A percentile compares a stretch with the other conserved stretches of the same genome.
Conservation (phyloP, 2,329 filamentous ascomycete species). For the Lasiodiplodia sp. region DNA sequence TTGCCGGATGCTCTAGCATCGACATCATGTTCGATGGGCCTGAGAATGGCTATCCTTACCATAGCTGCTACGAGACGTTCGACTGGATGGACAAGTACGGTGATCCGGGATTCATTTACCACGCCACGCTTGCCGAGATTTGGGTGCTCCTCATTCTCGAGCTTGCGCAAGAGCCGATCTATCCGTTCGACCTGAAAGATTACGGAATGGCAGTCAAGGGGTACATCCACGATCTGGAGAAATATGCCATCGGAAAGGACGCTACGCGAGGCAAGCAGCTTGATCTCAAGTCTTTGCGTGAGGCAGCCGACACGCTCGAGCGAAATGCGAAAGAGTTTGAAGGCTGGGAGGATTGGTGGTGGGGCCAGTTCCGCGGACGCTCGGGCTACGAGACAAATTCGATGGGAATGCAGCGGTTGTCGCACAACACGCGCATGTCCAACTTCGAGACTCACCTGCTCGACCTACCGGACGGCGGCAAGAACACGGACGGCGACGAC, state of each 20-base stretch:
- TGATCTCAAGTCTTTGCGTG: constrained; percentile 65
- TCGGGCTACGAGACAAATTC: constrained; percentile 75
- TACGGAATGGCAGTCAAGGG: constrained; percentile 72
- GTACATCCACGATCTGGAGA: constrained; percentile 72
- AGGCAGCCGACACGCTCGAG: constrained; percentile 69
- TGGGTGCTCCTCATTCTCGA: constrained; percentile 85
- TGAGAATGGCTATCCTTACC: constrained; percentile 68
- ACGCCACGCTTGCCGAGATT: constrained; percentile 79
- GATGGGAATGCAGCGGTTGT: constrained; percentile 71
- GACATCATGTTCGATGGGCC: constrained; percentile 79
- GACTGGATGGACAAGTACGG: constrained; percentile 82
- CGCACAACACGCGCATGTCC: constrained; percentile 80
- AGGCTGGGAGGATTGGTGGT: constrained; percentile 80
- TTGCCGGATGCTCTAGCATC: constrained; percentile 86
- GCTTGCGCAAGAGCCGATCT: constrained; percentile 77
- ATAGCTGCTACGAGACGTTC: constrained; percentile 89
- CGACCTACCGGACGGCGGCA: constrained; percentile 66
- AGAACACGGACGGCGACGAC: constrained; percentile 38
- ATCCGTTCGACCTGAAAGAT: constrained; percentile 80
- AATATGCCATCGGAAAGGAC: constrained; percentile 66
- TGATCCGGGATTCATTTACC: constrained; percentile 84
- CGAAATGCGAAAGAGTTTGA: constrained; percentile 70
- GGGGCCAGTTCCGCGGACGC: constrained; percentile 50
- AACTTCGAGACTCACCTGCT: constrained; percentile 83
- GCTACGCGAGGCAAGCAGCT: constrained; percentile 43